Conservation (phyloP, 768 basidiomycete genomes). For the Termitomyces sp. region DNA sequence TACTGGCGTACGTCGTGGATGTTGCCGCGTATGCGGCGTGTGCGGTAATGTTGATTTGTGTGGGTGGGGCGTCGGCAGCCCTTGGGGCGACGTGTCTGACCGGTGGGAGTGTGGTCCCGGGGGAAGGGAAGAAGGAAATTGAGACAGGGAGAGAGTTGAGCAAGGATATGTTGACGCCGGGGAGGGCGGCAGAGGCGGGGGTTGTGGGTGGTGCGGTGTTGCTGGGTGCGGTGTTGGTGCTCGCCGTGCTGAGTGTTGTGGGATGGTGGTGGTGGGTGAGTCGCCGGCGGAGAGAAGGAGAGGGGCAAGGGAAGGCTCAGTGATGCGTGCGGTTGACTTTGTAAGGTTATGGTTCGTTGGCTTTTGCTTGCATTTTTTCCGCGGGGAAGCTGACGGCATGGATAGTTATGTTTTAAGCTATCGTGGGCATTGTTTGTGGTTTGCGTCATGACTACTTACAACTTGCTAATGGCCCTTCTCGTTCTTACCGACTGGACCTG, state of each 20-base stretch:
- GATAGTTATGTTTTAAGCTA: not conserved
- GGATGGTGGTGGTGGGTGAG: constrained; percentile 15
- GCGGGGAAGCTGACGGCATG: not conserved
- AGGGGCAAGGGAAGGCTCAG: not conserved
- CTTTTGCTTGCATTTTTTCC: not conserved
- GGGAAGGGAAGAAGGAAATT: not conserved
- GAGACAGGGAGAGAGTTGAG: not conserved
- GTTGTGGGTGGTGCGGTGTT: constrained; percentile 25
- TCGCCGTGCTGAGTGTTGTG: constrained; percentile 7
- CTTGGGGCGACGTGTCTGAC: not conserved
- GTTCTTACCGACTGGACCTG: not conserved
- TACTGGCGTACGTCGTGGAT: not conserved
- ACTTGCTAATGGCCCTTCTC: not conserved
- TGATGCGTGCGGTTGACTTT: not conserved
- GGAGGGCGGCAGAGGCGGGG: constrained; percentile 26
- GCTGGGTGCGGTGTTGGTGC: constrained; percentile 10
- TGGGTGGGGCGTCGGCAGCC: not conserved
- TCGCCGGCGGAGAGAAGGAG: not conserved
- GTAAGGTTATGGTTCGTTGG: not conserved
- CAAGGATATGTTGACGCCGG: constrained; percentile 19
- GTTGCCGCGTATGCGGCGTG: not conserved
- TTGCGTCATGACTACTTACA: not conserved
- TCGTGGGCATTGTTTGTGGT: not conserved
- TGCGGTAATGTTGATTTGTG: not conserved
- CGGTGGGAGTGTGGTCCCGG: not conserved